These are phyloP conservation scores for Coniferiporia weirii DNA, from an alignment of 1,284 basidiomycete genomes.

Conservation along the genomic window DNA sequence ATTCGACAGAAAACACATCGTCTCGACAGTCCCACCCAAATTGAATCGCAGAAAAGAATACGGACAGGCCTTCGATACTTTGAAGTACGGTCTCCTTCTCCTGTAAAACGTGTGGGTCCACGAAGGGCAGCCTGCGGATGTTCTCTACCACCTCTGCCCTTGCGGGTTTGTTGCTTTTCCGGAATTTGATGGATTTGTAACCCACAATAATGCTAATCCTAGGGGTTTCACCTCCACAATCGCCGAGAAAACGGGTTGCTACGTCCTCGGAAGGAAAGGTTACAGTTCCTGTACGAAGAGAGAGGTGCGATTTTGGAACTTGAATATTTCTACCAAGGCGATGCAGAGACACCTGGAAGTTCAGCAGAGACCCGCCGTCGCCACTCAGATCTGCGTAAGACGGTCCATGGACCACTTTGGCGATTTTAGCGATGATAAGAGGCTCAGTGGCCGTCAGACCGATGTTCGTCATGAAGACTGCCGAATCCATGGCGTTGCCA, in stretches of 20 bases:
- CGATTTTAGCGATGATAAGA: constrained; percentile 36
- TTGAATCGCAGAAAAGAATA: constrained; percentile 35
- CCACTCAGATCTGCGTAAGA: constrained; percentile 28
- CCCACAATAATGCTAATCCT: constrained; percentile 25
- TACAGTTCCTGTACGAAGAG: constrained; percentile 37
- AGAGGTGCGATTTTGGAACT: not conserved
- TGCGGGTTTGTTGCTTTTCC: constrained; percentile 29
- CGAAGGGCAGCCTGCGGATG: constrained; percentile 40
- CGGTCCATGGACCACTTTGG: constrained; percentile 39
- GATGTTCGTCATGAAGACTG: constrained; percentile 35
- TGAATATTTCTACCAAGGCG: constrained; percentile 30
- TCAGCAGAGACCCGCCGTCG: constrained; percentile 31
- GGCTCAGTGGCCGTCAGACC: constrained; percentile 29
- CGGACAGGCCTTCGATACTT: constrained; percentile 26
- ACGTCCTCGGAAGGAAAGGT: constrained; percentile 41
- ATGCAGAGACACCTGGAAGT: constrained; percentile 46
- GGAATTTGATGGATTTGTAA: constrained; percentile 35
- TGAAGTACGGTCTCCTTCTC: constrained; percentile 10
- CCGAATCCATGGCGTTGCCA: constrained; percentile 24
- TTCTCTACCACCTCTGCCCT: constrained; percentile 36
- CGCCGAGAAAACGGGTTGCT: constrained; percentile 39
- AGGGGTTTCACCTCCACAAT: constrained; percentile 33
- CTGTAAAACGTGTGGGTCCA: constrained; percentile 32
- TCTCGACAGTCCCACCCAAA: constrained; percentile 55
- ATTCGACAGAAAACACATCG: constrained; percentile 50